A percentile compares a stretch with the other conserved stretches of the same genome.
Evolutionary conservation across 805 yeast genomes (phyloP).

Genomic region (Lipomyces starkeyi): DNA sequence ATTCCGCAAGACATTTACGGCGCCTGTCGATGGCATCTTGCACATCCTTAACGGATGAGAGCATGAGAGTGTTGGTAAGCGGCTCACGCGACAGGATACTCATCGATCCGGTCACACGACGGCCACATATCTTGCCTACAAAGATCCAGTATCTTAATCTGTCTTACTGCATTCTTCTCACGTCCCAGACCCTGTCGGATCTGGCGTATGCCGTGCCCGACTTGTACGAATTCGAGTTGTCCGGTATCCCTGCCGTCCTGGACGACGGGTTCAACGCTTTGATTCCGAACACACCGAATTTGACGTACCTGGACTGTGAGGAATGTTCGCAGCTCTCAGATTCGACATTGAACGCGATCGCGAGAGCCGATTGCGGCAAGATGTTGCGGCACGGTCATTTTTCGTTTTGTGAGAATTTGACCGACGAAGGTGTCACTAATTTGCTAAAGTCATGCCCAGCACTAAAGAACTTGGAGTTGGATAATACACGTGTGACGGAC

Average conservation of each 20-base stretch:
- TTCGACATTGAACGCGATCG: constrained; percentile 17
- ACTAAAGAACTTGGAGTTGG: constrained; percentile 29
- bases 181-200: constrained; percentile 16
- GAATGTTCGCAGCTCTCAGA: constrained; percentile 19
- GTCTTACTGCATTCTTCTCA: constrained; percentile 19
- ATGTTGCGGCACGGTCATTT: constrained; percentile 22
- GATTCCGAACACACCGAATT: constrained; percentile 17
- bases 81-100: constrained; percentile 20
- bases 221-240: constrained; percentile 20
- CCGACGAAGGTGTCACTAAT: constrained; percentile 19
- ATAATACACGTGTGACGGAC: constrained; percentile 30
- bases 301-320: constrained; percentile 34
- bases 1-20: constrained; percentile 6
- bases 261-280: constrained; percentile 21
- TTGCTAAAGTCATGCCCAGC: constrained; percentile 16
- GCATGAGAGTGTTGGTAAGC: constrained; percentile 16
- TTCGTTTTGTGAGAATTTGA: constrained; percentile 22
- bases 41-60: constrained; percentile 18
- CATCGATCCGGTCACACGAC: constrained; percentile 8
- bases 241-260: constrained; percentile 12
- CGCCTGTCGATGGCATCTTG: constrained; percentile 22
- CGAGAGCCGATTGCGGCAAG: constrained; percentile 10
- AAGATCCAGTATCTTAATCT: constrained; percentile 20
- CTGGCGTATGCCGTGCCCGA: constrained; percentile 22
- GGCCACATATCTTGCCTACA: constrained; percentile 11